Conservation (phyloP, 768 basidiomycete genomes). For the Kwoniella sp. region DNA sequence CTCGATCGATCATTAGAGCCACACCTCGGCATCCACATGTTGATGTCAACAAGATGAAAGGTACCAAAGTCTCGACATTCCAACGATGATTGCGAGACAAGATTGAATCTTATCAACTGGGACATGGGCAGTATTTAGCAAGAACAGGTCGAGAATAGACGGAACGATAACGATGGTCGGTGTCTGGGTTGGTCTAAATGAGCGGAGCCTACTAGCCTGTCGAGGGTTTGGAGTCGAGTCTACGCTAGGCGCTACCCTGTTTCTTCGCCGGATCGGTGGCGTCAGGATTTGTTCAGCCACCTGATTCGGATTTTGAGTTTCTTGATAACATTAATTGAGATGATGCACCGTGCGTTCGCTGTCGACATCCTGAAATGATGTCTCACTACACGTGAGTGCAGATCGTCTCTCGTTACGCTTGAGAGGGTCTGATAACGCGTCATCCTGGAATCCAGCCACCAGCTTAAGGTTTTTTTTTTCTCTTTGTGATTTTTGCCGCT, state of each 20-base stretch:
- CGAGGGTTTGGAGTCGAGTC: not conserved
- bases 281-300: not conserved
- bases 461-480: not conserved
- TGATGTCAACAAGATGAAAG: not conserved
- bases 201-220: not conserved
- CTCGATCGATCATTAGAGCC: not conserved
- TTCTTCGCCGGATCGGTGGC: not conserved
- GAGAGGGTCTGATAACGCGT: not conserved
- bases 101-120: slow-evolving; percentile 10
- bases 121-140: not conserved
- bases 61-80: not conserved
- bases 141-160: not conserved
- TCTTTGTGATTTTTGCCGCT: not conserved
- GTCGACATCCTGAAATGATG: not conserved
- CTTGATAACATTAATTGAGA: not conserved
- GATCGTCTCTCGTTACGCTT: slow-evolving; percentile 1
- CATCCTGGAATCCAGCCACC: not conserved
- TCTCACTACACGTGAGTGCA: slow-evolving; percentile 6
- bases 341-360: not conserved
- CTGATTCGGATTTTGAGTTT: not conserved
- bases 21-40: not conserved
- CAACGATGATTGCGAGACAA: not conserved
- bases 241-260: not conserved
- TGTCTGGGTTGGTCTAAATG: not conserved
- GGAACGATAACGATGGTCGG: not conserved